Evolutionary conservation across 495 filamentous ascomycete genomes (phyloP).

Genomic region (Hypoxylon lienhwacheense): DNA sequence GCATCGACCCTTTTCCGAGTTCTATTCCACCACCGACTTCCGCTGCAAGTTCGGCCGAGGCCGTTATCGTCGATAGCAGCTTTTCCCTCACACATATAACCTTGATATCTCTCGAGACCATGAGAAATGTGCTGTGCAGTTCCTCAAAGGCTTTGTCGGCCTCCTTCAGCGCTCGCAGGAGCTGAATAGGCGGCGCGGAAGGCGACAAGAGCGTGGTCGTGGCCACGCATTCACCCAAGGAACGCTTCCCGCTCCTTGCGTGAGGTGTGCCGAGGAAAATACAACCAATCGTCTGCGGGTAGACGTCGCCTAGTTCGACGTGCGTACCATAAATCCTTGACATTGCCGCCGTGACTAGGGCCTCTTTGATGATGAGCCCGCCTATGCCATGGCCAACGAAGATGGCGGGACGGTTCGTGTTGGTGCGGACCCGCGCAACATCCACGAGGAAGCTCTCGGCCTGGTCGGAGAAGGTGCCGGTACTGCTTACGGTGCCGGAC

Average conservation of each 20-base stretch:
- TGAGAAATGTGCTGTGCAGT: conserved; percentile 33
- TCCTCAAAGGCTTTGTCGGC: conserved; percentile 30
- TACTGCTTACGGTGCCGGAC: conserved; percentile 16
- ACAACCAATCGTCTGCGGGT: conserved; percentile 39
- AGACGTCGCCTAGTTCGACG: conserved; percentile 38
- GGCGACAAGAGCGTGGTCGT: conserved; percentile 32
- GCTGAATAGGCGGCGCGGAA: conserved; percentile 17
- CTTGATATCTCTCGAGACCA: conserved; percentile 39
- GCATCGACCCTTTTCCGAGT: conserved; percentile 31
- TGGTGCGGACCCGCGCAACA: conserved; percentile 27
- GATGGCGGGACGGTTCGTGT: conserved; percentile 40
- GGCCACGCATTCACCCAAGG: conserved; percentile 37
- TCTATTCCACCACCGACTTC: conserved; percentile 33
- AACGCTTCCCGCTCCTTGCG: conserved; percentile 34
- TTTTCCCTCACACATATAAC: conserved; percentile 39
- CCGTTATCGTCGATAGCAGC: conserved; percentile 30
- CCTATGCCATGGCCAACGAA: conserved; percentile 45
- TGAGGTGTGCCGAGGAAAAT: conserved; percentile 49
- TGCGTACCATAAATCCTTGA: conserved; percentile 40
- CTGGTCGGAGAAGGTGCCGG: conserved; percentile 35
- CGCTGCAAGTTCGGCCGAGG: conserved; percentile 27
- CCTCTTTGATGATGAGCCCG: conserved; percentile 43
- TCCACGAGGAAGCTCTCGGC: conserved; percentile 35
- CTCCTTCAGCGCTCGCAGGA: conserved; percentile 29
- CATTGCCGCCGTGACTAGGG: conserved; percentile 37